These are phyloP conservation scores for Pisolithus tinctorius DNA, from an alignment of 768 basidiomycete species.

Conservation along the genomic window DNA sequence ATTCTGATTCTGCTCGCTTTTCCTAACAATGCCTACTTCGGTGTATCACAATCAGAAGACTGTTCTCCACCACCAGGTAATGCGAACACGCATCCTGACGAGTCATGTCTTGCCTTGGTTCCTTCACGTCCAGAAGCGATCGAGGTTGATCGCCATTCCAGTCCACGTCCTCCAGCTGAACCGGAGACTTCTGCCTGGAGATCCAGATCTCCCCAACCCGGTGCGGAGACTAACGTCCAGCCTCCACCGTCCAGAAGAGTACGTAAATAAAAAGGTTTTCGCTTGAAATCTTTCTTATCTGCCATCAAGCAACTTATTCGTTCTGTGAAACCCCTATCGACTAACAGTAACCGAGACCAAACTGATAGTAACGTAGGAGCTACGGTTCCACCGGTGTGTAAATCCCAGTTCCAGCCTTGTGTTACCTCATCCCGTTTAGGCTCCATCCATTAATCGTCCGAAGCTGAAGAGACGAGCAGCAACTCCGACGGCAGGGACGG, in stretches of 20 bases:
- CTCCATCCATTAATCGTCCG: slow-evolving; percentile 34
- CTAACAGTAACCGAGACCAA: slow-evolving; percentile 3
- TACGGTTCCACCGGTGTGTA: slow-evolving; percentile 20
- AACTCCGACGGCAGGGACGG: slow-evolving; percentile 13
- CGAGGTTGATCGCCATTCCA: background rate
- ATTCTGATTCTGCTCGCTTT: background rate
- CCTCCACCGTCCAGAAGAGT: slow-evolving; percentile 27
- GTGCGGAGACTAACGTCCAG: slow-evolving; percentile 17
- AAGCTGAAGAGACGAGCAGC: slow-evolving; percentile 53
- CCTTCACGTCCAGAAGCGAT: background rate
- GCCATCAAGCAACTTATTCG: slow-evolving; percentile 19
- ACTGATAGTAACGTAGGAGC: slow-evolving; percentile 7
- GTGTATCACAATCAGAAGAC: slow-evolving; percentile 5
- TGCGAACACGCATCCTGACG: slow-evolving; percentile 47
- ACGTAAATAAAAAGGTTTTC: background rate
- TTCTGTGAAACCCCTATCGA: slow-evolving; percentile 14
- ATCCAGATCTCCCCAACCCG: slow-evolving; percentile 14
- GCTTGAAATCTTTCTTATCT: background rate
- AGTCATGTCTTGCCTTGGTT: slow-evolving; percentile 35
- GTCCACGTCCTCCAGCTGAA: slow-evolving; percentile 11
- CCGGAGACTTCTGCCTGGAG: slow-evolving; percentile 3
- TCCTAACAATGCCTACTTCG: background rate
- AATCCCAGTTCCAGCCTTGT: too few species aligned
- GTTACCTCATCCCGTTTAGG: slow-evolving; percentile 19
- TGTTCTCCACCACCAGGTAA: slow-evolving; percentile 41